Conservation (phyloP, 805 yeast species). For the Candida sakaeoensis region DNA sequence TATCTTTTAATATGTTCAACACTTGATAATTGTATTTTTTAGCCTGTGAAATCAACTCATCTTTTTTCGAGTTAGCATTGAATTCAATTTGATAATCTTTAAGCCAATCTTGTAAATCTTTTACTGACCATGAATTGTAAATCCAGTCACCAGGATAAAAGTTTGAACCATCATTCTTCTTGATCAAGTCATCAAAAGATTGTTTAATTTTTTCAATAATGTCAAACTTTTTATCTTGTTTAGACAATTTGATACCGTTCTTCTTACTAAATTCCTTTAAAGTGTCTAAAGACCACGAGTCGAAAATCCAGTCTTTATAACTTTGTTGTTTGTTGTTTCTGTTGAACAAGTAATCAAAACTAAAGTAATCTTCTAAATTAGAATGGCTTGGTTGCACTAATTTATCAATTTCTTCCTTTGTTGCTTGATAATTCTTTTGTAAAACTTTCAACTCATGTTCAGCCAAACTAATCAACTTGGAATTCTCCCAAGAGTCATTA, state of each 20-base stretch:
- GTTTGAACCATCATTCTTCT: slow-evolving; percentile 35
- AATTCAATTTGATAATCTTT: slow-evolving; percentile 35
- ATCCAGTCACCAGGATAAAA: slow-evolving; percentile 50
- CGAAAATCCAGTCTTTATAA: slow-evolving; percentile 44
- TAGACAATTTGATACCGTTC: slow-evolving; percentile 24
- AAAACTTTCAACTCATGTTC: slow-evolving; percentile 22
- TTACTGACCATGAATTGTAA: slow-evolving; percentile 51
- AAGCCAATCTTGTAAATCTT: slow-evolving; percentile 49
- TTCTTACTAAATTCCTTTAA: slow-evolving; percentile 29
- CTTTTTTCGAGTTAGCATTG: slow-evolving; percentile 38
- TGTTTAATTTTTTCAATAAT: slow-evolving; percentile 39
- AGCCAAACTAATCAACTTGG: slow-evolving; percentile 24
- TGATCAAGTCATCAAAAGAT: slow-evolving; percentile 38
- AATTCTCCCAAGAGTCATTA: slow-evolving; percentile 17
- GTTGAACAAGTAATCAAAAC: slow-evolving; percentile 3
- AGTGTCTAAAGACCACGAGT: slow-evolving; percentile 39
- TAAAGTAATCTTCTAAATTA: slow-evolving; percentile 9
- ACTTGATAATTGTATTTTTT: slow-evolving; percentile 44
- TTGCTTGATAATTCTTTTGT: slow-evolving; percentile 5
- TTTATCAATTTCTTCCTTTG: slow-evolving; percentile 2
- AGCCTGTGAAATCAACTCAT: slow-evolving; percentile 44
- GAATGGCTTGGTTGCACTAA: slow-evolving; percentile 4
- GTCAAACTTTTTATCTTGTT: slow-evolving; percentile 31
- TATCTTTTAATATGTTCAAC: slow-evolving; percentile 24
- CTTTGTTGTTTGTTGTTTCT: slow-evolving; percentile 5